These are phyloP conservation scores for Calonectria henricotiae DNA, from an alignment of 2,329 filamentous ascomycete genomes.

Conservation along the genomic window DNA sequence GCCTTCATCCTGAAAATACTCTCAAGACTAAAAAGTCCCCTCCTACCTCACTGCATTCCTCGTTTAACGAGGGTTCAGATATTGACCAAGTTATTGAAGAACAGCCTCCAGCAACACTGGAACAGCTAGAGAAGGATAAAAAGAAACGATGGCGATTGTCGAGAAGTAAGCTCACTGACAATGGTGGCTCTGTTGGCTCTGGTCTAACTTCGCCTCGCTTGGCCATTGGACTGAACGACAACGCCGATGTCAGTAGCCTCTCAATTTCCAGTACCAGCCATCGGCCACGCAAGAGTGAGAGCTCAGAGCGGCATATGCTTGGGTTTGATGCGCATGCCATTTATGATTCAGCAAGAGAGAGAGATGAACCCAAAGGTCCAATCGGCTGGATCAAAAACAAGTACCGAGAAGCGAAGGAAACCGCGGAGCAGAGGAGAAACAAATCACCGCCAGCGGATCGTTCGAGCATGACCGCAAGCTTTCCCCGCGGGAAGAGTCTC, in stretches of 20 bases:
- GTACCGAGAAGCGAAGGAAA: conserved; percentile 74
- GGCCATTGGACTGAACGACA: conserved; percentile 73
- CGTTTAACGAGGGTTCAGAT: conserved; percentile 87
- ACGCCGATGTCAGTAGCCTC: conserved; percentile 77
- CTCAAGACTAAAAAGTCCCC: conserved; percentile 82
- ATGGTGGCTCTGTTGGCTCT: conserved; percentile 62
- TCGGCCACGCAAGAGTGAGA: conserved; percentile 68
- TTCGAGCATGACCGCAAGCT: conserved; percentile 50
- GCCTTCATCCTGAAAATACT: conserved; percentile 63
- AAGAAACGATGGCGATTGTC: conserved; percentile 83
- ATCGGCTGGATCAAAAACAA: conserved; percentile 75
- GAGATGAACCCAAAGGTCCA: conserved; percentile 68
- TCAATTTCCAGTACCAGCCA: conserved; percentile 77
- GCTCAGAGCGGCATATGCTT: conserved; percentile 63
- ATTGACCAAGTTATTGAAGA: conserved; percentile 80
- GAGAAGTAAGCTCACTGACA: conserved; percentile 73
- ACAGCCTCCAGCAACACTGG: conserved; percentile 55
- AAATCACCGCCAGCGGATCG: conserved; percentile 69
- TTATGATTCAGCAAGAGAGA: conserved; percentile 62
- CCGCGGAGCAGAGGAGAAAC: conserved; percentile 69
- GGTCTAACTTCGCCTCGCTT: conserved; percentile 63
- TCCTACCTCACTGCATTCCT: conserved; percentile 83
- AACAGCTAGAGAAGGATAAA: conserved; percentile 76
- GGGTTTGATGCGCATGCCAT: conserved; percentile 60
- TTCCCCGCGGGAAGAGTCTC: conserved; percentile 65